These are phyloP conservation scores for Rachicladosporium sp. DNA, from an alignment of 2,329 filamentous ascomycete genomes.

Conservation along the genomic window DNA sequence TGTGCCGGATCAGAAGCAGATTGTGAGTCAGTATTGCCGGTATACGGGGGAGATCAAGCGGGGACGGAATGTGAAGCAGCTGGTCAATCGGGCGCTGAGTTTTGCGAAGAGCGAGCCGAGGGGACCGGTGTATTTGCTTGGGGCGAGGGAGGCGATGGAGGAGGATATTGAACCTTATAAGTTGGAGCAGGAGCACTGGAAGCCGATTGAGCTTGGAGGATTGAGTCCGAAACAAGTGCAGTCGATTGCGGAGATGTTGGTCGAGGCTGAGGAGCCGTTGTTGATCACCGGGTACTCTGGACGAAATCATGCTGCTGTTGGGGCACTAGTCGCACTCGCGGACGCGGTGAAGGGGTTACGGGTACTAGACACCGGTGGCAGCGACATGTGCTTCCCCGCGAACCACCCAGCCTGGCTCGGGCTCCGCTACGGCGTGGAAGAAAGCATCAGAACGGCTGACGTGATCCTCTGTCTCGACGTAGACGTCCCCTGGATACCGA, in stretches of 20 bases:
- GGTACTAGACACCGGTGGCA: slow-evolving; percentile 64
- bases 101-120: slow-evolving; percentile 67
- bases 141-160: slow-evolving; percentile 72
- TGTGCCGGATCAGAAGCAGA: slow-evolving; percentile 68
- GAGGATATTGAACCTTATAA: slow-evolving; percentile 65
- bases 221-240: slow-evolving; percentile 42
- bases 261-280: slow-evolving; percentile 52
- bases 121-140: slow-evolving; percentile 69
- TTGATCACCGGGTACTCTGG: slow-evolving; percentile 61
- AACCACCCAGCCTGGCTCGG: slow-evolving; percentile 50
- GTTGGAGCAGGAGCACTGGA: slow-evolving; percentile 59
- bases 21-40: slow-evolving; percentile 73
- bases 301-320: slow-evolving; percentile 51
- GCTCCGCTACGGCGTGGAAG: slow-evolving; percentile 60
- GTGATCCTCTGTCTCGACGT: slow-evolving; percentile 77
- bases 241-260: slow-evolving; percentile 51
- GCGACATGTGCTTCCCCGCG: slow-evolving; percentile 70
- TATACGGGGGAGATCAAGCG: slow-evolving; percentile 75
- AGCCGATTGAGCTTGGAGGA: slow-evolving; percentile 55
- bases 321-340: slow-evolving; percentile 53
- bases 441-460: slow-evolving; percentile 63
- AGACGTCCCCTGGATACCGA: slow-evolving; percentile 90
- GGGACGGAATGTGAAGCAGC: slow-evolving; percentile 75
- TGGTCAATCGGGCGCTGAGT: slow-evolving; percentile 72
- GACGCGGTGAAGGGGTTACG: slow-evolving; percentile 55